These are phyloP conservation scores for Metarhizium rileyi DNA, from an alignment of 2,329 filamentous ascomycete genomes.

Conservation along the genomic window DNA sequence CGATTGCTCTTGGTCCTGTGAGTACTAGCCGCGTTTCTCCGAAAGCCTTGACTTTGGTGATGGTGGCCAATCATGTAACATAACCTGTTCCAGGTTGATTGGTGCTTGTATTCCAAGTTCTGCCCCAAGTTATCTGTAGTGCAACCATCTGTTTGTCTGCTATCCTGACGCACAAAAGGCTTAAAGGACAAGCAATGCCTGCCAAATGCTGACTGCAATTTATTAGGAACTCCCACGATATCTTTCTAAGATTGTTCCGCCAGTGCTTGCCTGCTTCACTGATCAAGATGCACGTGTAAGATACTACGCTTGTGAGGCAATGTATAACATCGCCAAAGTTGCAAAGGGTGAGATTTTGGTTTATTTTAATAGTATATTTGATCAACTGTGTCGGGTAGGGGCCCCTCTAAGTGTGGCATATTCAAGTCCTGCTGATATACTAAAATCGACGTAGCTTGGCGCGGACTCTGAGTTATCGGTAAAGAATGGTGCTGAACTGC, in stretches of 20 bases:
- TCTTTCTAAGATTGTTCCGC: conserved; percentile 86
- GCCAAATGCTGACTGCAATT: background rate
- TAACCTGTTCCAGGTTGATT: background rate
- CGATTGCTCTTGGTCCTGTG: conserved; percentile 88
- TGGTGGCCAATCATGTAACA: no score
- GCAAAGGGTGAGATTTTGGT: conserved; percentile 94
- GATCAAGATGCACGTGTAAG: conserved; percentile 95
- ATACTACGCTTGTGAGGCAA: conserved; percentile 98
- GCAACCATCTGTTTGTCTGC: background rate
- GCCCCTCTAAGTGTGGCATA: background rate
- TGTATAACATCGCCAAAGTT: conserved; percentile 99
- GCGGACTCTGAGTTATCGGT: conserved; percentile 95
- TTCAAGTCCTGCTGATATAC: conserved; percentile 1
- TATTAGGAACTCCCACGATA: conserved; percentile 79
- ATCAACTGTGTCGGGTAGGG: conserved; percentile 84
- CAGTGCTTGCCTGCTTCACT: conserved; percentile 92
- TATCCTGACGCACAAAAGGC: background rate
- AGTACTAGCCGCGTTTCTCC: conserved; percentile 25
- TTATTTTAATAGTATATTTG: conserved; percentile 98
- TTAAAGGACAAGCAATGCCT: background rate
- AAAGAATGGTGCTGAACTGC: conserved; percentile 92
- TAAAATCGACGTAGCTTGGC: conserved; percentile 53
- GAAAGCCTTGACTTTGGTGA: no score
- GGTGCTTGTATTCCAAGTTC: no score
- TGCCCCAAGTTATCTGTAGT: background rate